Base-by-base conservation (phyloP, 202 grass and related monocot genomes). In the Alloteropsis angusta region DNA sequence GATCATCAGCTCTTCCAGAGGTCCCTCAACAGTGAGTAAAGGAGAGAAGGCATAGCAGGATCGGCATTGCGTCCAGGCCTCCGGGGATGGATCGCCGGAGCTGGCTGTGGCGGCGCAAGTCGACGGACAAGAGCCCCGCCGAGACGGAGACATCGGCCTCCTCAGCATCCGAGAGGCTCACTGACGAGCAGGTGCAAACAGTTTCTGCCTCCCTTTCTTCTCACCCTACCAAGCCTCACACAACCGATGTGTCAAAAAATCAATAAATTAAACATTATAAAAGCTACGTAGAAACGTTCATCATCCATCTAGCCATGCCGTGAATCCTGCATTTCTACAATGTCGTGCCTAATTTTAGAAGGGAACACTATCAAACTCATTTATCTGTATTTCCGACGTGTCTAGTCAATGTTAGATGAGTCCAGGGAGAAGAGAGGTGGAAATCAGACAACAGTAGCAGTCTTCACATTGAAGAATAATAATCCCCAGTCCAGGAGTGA, bases 71-170 rank as follows among this genome's bases (percentile, higher is more conserved):
- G 78, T 60, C 61, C 32, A 39, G 64, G 59, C 9, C 75, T 72
- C 45, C 9, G 22, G 30, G 25, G 72, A 99, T 99, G 96, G 96
- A 99, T 54, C 92, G 92, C 78, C 92, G 90, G 71, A 99, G 88
- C 70, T 96, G 96, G 96, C 88, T 92, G 64, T 99, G 96, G 96
- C 85, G 90, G 77, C 86, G 93, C 72, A 96, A 85, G 83, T 85
- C 91, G 13, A 80, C 92, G 28, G 92, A 99, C 41, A 99, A 91
- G 83, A 83, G 68, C 64, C 70, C 72, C 41, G 86, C 87, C 21
- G 96, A 93, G 75, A 91, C 88, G 2, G 96, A 96, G 74, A 96
- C 92, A 84, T 89, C 90, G 3, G 53, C 49, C 12, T 99, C 96
- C 36, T 91, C 92, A 4, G 80, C 84, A 42, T 93, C 89, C 42